Evolutionary conservation across 139 green algal species (phyloP).

Genomic region (Haematococcus lacustris): DNA sequence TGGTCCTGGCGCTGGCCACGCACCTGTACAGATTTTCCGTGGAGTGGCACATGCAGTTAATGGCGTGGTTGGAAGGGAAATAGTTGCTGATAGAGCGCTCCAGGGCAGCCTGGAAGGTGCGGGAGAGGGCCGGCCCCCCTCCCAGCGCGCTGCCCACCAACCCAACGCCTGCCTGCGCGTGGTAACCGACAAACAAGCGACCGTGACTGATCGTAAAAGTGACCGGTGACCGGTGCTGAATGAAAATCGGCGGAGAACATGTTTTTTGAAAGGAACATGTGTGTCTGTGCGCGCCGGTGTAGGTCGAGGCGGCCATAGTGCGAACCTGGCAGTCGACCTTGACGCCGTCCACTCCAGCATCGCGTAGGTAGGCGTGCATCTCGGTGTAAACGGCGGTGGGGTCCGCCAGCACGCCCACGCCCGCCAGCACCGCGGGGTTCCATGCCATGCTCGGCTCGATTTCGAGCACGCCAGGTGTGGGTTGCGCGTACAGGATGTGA

Average conservation of each 20-base stretch:
- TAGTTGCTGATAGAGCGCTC: slow-evolving; percentile 67
- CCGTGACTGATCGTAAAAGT: background rate
- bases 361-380: slow-evolving; percentile 84
- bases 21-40: slow-evolving; percentile 89
- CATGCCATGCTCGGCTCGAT: slow-evolving; percentile 76
- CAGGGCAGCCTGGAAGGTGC: slow-evolving; percentile 60
- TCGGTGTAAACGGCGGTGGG: slow-evolving; percentile 66
- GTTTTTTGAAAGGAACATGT: background rate
- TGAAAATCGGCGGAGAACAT: background rate
- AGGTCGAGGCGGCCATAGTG: background rate
- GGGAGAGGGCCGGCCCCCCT: slow-evolving; percentile 8
- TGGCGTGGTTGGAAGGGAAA: slow-evolving; percentile 85
- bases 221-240: background rate
- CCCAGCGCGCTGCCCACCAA: slow-evolving; percentile 36
- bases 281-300: slow-evolving; percentile 11
- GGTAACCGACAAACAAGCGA: slow-evolving; percentile 31
- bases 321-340: slow-evolving; percentile 63
- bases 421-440: slow-evolving; percentile 54
- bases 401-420: slow-evolving; percentile 46
- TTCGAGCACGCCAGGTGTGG: slow-evolving; percentile 32
- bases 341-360: slow-evolving; percentile 81
- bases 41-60: slow-evolving; percentile 99
- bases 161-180: slow-evolving; percentile 47
- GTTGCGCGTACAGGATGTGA: background rate
- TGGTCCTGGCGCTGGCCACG: background rate